Base-by-base conservation (phyloP, 1,139 yeast genomes). In the Debaryomyces coudertii region DNA sequence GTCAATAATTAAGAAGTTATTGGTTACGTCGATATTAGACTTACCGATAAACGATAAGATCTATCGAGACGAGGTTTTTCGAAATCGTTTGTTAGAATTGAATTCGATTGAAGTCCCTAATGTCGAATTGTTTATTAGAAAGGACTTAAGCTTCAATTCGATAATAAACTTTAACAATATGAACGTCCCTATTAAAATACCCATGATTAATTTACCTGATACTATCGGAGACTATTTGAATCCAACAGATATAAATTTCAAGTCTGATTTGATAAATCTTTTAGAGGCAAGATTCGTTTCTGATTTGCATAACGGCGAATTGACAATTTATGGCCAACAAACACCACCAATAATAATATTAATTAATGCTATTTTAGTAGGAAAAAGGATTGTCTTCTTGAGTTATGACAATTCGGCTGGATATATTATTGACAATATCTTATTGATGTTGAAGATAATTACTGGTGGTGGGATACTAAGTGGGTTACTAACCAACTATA, bases 401-500 rank as follows among this genome's bases (percentile, higher is more conserved):
- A 83, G 86, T 46, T 77, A 79, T 54, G 80, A 80, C 37, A 72
- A 77, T 38, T 73, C 83, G 1, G 75, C 85, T 3, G 77, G 80
- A 3, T 74, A 73, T 53, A 82, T 83, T 15, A 76, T 82, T 43
- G 85, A 81, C 56, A 76, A 73, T 47, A 73, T 82, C 0, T 65
- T 82, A 42, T 76, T 83, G 18, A 70, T 80, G 3, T 64, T 83
- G 44, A 79, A 80, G 48, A 63, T 83, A 42, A 74, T 80, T 7
- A 71, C 82, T 7, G 86, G 87, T 1, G 85, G 83, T 1, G 87
- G 87, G 2, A 70, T 82, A 5, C 55, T 83, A 44, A 67, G 80
- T 37, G 83, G 85, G 7, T 61, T 80, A 31, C 63, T 76, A 25
- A 68, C 66, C 55, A 58, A 68, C 61, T 75, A 69, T 55, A 74